Evolutionary conservation across 176 grass and related monocot species (phyloP).

Genomic region (Zea mays): DNA sequence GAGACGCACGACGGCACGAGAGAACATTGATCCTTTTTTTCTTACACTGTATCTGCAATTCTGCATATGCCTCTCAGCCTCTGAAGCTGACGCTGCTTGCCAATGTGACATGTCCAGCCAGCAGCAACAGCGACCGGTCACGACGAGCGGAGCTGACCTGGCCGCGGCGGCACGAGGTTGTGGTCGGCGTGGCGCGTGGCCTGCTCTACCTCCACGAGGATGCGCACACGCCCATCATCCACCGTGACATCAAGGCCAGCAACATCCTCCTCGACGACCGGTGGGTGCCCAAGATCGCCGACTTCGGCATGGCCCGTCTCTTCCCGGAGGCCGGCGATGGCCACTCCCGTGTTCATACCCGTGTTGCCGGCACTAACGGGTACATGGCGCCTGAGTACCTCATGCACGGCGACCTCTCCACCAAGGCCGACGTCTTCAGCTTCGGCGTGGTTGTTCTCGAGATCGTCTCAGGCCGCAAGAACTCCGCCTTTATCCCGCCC

Average conservation of each 20-base stretch:
- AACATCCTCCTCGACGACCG: constrained; percentile 87
- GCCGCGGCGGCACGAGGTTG: constrained; percentile 66
- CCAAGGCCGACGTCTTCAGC: constrained; percentile 96
- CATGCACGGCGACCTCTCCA: constrained; percentile 82
- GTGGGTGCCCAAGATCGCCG: constrained; percentile 90
- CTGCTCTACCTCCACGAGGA: constrained; percentile 95
- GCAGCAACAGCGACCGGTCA: constrained; percentile 9
- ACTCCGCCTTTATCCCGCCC: constrained; percentile 58
- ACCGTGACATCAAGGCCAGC: constrained; percentile 97
- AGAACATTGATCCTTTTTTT: not conserved
- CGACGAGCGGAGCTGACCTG: constrained; percentile 63
- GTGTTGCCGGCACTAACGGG: constrained; percentile 85
- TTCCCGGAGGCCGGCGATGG: constrained; percentile 73
- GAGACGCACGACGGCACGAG: not conserved
- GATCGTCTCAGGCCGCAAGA: constrained; percentile 74
- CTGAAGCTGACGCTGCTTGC: not conserved
- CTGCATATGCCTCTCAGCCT: not conserved
- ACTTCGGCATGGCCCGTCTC: constrained; percentile 90
- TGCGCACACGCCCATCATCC: constrained; percentile 94
- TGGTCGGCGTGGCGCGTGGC: constrained; percentile 80
- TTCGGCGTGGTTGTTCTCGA: constrained; percentile 84
- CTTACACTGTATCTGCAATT: not conserved
- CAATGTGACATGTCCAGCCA: not conserved
- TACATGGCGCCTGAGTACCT: constrained; percentile 99
- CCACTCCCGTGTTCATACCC: constrained; percentile 70